These are phyloP conservation scores for Debaryomyces tyrocola DNA, from an alignment of 805 yeast species.

Conservation along the genomic window DNA sequence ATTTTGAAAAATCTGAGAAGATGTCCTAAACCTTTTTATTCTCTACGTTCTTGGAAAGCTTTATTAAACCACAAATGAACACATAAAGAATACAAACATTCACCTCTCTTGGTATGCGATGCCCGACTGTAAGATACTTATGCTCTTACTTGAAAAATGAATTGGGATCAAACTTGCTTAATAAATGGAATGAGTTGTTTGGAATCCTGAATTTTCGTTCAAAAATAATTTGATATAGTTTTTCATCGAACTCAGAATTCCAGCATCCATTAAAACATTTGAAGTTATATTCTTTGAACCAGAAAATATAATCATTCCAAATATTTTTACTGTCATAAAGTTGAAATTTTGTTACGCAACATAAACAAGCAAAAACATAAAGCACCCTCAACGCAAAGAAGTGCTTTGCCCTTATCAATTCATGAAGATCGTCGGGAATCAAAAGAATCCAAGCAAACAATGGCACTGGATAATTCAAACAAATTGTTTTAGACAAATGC, in stretches of 20 bases:
- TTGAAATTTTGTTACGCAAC: conserved; percentile 19
- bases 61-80: no score
- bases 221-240: conserved; percentile 4
- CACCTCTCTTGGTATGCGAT: no score
- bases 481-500: conserved; percentile 10
- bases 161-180: no score
- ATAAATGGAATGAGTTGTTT: no score
- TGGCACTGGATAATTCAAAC: conserved; percentile 29
- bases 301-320: conserved; percentile 26
- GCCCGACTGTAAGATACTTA: no score
- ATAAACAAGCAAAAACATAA: conserved; percentile 18
- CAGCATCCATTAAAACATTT: conserved; percentile 8
- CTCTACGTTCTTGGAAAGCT: no score
- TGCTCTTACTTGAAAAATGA: no score
- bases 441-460: conserved; percentile 26
- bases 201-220: not conserved
- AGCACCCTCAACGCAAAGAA: conserved; percentile 26
- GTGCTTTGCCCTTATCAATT: conserved; percentile 18
- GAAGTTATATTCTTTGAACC: conserved; percentile 14
- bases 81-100: no score
- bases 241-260: conserved; percentile 12
- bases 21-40: no score
- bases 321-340: conserved; percentile 20
- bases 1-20: no score
- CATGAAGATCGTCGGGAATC: conserved; percentile 13